These are phyloP conservation scores for Rhexocercosporidium sp. DNA, from an alignment of 2,329 filamentous ascomycete genomes.

Conservation along the genomic window DNA sequence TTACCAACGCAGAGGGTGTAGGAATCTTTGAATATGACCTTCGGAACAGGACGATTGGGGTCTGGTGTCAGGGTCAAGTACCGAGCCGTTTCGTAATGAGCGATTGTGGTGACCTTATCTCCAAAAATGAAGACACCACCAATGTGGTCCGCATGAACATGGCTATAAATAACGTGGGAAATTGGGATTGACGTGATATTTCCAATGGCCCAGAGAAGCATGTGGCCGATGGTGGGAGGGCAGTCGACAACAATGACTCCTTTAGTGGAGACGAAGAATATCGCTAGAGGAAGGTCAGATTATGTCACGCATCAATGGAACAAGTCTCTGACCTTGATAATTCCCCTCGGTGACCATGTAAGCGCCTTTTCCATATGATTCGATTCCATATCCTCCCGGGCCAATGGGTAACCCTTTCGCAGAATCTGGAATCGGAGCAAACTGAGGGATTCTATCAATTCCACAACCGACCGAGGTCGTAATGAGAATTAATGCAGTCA, in stretches of 20 bases:
- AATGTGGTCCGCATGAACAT: conserved; percentile 38
- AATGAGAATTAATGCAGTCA: neutral
- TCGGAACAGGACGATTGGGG: conserved; percentile 33
- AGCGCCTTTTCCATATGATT: conserved; percentile 34
- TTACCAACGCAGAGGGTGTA: conserved; percentile 34
- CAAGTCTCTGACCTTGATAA: conserved; percentile 28
- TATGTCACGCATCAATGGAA: neutral
- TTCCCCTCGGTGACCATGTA: conserved; percentile 37
- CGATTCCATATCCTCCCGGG: conserved; percentile 26
- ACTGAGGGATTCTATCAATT: conserved; percentile 16
- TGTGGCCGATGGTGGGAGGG: conserved; percentile 37
- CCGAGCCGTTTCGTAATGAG: conserved; percentile 31
- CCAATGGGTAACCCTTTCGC: conserved; percentile 13
- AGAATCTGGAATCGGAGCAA: conserved; percentile 17
- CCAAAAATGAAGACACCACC: conserved; percentile 32
- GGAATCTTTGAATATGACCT: conserved; percentile 28
- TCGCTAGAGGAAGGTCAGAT: conserved; percentile 8
- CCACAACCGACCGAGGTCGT: conserved; percentile 7
- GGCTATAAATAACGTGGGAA: conserved; percentile 38
- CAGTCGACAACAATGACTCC: conserved; percentile 39
- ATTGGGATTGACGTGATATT: conserved; percentile 36
- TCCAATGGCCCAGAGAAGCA: conserved; percentile 35
- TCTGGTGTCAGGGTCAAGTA: conserved; percentile 29
- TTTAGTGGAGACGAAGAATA: conserved; percentile 35
- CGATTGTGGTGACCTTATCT: conserved; percentile 29